Percentiles rank a stretch among this genome's conserved stretches.
Conservation (phyloP, 768 basidiomycete species). For the Candolleomyces aberdarensis region DNA sequence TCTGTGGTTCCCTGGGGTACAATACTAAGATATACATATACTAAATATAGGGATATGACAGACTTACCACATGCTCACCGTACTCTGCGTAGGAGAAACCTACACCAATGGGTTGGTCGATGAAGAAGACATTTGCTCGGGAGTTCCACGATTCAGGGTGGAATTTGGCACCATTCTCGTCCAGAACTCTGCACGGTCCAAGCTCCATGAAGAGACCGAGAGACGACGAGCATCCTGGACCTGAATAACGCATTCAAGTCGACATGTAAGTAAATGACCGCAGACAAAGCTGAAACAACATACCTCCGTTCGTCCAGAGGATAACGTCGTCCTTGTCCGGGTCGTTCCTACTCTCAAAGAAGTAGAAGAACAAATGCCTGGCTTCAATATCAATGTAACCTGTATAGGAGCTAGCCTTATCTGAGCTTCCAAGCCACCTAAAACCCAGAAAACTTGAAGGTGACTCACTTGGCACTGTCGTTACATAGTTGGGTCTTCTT, state of each 20-base stretch:
- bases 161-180: slow-evolving; percentile 48
- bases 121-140: slow-evolving; percentile 62
- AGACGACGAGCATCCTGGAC: slow-evolving; percentile 7
- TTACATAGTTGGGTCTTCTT: slow-evolving; percentile 61
- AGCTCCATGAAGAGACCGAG: background rate
- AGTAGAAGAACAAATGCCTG: slow-evolving; percentile 72
- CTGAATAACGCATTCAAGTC: background rate
- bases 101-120: slow-evolving; percentile 60
- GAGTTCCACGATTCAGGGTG: slow-evolving; percentile 68
- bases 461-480: slow-evolving; percentile 44
- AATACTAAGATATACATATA: background rate
- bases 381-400: slow-evolving; percentile 67
- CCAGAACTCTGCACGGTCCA: slow-evolving; percentile 68
- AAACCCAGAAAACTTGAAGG: background rate
- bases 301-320: slow-evolving; percentile 54
- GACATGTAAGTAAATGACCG: no score
- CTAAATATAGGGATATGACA: background rate
- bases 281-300: slow-evolving; percentile 28
- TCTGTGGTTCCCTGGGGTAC: slow-evolving; percentile 60
- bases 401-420: slow-evolving; percentile 44
- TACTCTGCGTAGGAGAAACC: slow-evolving; percentile 68
- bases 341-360: slow-evolving; percentile 68
- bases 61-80: slow-evolving; percentile 54
- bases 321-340: slow-evolving; percentile 62
- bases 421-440: background rate